Percentiles rank a stretch among this genome's conserved stretches.
Evolutionary conservation across 2,329 filamentous ascomycete genomes (phyloP).

Genomic region (Fusarium agapanthi): DNA sequence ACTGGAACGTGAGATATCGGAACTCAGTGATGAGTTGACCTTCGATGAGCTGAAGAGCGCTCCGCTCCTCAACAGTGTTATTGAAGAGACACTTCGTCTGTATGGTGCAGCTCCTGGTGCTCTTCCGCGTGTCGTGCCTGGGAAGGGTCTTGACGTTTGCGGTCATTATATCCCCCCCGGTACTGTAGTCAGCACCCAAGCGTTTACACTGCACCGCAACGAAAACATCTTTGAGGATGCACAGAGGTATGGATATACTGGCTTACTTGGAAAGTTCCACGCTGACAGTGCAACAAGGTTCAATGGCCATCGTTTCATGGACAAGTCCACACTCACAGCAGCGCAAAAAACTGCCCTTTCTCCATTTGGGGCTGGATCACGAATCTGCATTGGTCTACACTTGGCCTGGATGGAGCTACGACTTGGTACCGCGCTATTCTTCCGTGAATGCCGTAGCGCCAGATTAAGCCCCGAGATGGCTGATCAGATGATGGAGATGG

Average conservation of each 20-base stretch:
- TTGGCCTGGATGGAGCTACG: constrained; percentile 26
- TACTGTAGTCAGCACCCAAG: constrained; percentile 14
- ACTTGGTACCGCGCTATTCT: constrained; percentile 15
- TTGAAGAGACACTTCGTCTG: constrained; percentile 19
- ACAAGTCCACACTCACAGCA: neutral
- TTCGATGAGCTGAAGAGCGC: constrained; percentile 4
- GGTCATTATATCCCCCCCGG: neutral
- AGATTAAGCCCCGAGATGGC: neutral
- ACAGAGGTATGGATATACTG: neutral
- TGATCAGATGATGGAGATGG: constrained; percentile 20
- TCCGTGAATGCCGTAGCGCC: constrained; percentile 4
- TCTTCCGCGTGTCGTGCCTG: constrained; percentile 4
- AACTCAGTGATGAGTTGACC: neutral
- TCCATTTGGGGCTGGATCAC: constrained; percentile 20
- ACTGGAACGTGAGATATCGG: constrained; percentile 2
- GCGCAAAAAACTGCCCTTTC: neutral
- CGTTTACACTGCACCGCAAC: constrained; percentile 14
- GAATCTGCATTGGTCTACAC: constrained; percentile 21
- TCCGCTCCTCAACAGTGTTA: constrained; percentile 6
- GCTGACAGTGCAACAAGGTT: neutral
- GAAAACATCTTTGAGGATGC: neutral
- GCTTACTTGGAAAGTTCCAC: rapidly evolving
- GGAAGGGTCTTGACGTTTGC: neutral
- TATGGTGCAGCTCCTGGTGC: constrained; percentile 28
- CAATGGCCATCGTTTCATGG: neutral